Base-by-base conservation (phyloP, 306 rosid species). In the Bauhinia variegata region DNA sequence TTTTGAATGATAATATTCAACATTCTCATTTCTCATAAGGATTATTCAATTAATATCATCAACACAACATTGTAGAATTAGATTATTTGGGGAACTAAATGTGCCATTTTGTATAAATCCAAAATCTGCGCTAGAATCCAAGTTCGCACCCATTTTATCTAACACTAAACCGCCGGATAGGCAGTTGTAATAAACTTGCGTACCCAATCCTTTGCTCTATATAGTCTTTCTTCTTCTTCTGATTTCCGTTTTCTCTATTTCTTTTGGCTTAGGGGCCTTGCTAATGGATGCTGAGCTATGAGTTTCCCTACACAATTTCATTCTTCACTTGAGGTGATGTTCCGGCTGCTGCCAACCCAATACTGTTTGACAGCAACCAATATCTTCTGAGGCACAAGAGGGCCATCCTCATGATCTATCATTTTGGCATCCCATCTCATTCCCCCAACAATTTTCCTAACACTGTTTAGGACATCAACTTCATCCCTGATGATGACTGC, bases 301-400 rank as follows among this genome's bases (percentile, higher is more conserved):
- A 41, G 11, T 4, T 41, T 34, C 17, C 19, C 1, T 17, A 47
- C 49, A 39, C 39, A 30, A 4, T 62, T 9, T 28, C 41, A 43
- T 30, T 62, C 39, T 33, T 16, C 42, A 13, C 2, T 62, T n/a
- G 15, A 14, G 11, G 46, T 41, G 46, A 10, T 41, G 46, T 62
- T 58, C 48, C 15, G 7, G n/a, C 48, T 37, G 48, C 8, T 30
- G 4, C 42, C 42, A 31, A 63, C 54, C 68, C 68, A 63, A 16
- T 34, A 49, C n/a, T 65, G 59, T 51, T 65, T 65, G 4, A 65
- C 70, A 49, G 48, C 48, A 65, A 49, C 0, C 13, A 64, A 16
- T 28, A 64, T 51, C 59, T 93, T 93, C 83, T 79, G 86, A 3
- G 97, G 93, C n/a, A 90, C 93, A 54, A 89, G 83, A 15, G 97